A percentile compares a stretch with the other conserved stretches of the same genome.
Conservation (phyloP, 768 basidiomycete species). For the Boletellus sp. region DNA sequence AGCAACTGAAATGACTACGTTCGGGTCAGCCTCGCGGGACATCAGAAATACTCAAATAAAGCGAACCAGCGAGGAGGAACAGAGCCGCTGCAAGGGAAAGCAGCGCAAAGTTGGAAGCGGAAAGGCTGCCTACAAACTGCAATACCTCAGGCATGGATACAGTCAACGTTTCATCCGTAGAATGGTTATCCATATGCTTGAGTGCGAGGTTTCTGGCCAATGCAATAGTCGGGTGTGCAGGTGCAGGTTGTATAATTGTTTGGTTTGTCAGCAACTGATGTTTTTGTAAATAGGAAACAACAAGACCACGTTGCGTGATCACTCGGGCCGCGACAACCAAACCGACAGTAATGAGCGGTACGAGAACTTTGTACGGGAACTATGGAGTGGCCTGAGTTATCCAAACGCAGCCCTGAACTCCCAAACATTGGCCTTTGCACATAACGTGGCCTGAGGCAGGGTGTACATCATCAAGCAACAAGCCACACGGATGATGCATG, state of each 20-base stretch:
- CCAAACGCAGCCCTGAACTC: neutral
- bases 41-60: conserved; percentile 1
- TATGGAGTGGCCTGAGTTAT: neutral
- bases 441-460: neutral
- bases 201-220: neutral
- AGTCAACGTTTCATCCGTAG: conserved; percentile 2
- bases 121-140: conserved; percentile 34
- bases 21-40: conserved; percentile 13
- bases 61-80: conserved; percentile 43
- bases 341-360: neutral
- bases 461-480: neutral
- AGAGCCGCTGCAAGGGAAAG: conserved; percentile 45
- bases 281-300: conserved; percentile 14
- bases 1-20: conserved; percentile 45
- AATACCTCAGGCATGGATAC: conserved; percentile 34
- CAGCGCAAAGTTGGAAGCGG: conserved; percentile 37
- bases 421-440: neutral
- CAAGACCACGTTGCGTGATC: too few relatives aligned
- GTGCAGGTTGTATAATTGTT: conserved; percentile 14
- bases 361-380: neutral
- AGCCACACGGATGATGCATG: neutral
- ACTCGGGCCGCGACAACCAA: neutral
- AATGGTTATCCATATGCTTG: conserved; percentile 14
- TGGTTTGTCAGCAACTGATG: conserved; percentile 16
- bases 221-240: neutral